Evolutionary conservation across 2,329 filamentous ascomycete species (phyloP).

Genomic region (Penicillium sp.): DNA sequence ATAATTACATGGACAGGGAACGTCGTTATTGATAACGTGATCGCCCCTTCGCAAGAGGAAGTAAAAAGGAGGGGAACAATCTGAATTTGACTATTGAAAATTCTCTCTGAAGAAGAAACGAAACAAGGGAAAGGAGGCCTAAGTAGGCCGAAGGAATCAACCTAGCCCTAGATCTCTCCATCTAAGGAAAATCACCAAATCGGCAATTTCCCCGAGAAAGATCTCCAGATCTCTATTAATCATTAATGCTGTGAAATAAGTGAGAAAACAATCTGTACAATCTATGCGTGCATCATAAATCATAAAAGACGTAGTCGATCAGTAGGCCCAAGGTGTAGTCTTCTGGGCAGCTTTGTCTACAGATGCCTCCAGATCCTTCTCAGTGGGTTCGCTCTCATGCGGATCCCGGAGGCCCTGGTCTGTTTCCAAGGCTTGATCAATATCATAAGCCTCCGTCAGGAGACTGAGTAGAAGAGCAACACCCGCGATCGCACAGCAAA

Average conservation of each 20-base stretch:
- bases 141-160: too few species aligned
- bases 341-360: slow-evolving; percentile 5
- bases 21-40: slow-evolving; percentile 4
- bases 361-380: slow-evolving; percentile 25
- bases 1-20: not conserved
- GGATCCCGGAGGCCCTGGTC: slow-evolving; percentile 28
- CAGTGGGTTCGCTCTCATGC: slow-evolving; percentile 8
- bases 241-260: not conserved
- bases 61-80: too few species aligned
- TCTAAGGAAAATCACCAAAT: too few species aligned
- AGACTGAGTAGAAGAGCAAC: slow-evolving; percentile 57
- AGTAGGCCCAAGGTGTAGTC: slow-evolving; percentile 22
- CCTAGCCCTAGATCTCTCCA: too few species aligned
- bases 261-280: slow-evolving; percentile 6
- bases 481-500: slow-evolving; percentile 58
- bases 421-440: slow-evolving; percentile 45
- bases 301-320: not conserved
- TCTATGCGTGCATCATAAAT: slow-evolving; percentile 13
- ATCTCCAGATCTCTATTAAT: too few species aligned
- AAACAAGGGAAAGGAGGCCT: too few species aligned
- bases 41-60: too few species aligned
- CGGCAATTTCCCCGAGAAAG: too few species aligned
- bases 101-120: too few species aligned
- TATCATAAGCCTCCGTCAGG: slow-evolving; percentile 55
- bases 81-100: too few species aligned